A percentile compares a stretch with the other conserved stretches of the same genome.
Conservation (phyloP, 352 stramenopile genomes). For the Phytophthora meadii region DNA sequence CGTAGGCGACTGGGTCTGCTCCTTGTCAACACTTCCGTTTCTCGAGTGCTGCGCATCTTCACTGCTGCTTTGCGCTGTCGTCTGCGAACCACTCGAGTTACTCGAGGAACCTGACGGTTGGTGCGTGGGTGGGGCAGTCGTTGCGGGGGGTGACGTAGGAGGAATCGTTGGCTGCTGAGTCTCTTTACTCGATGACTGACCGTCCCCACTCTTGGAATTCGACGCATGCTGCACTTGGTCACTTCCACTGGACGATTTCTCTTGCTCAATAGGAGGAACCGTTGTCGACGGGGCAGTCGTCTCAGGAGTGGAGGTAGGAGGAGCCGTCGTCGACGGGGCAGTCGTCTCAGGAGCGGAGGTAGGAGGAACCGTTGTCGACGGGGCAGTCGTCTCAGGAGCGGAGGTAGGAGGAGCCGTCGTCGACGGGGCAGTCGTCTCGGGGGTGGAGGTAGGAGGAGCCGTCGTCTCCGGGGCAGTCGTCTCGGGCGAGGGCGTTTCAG, state of each 20-base stretch:
- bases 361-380: no score
- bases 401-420: no score
- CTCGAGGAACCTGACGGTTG: conserved; percentile 3
- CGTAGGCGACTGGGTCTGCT: conserved; percentile 6
- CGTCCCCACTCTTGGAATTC: conserved; percentile 1
- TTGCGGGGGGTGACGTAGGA: conserved; percentile 3
- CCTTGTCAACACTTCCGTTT: not conserved
- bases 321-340: not conserved
- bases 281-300: not conserved
- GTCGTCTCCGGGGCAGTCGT: no score
- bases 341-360: not conserved
- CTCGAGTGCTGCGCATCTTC: conserved; percentile 9
- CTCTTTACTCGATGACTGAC: not conserved
- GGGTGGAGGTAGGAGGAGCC: no score
- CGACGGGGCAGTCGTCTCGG: no score
- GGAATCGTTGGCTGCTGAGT: not conserved
- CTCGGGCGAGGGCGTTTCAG: no score
- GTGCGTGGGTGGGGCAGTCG: conserved; percentile 1
- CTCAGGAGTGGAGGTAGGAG: not conserved
- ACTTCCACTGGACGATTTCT: not conserved
- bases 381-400: no score
- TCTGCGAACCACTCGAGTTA: not conserved
- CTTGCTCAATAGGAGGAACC: not conserved
- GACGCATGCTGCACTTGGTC: not conserved
- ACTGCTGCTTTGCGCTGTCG: conserved; percentile 1